Conservation (phyloP, 2,329 filamentous ascomycete genomes). For the Arthrocladium fulminans region DNA sequence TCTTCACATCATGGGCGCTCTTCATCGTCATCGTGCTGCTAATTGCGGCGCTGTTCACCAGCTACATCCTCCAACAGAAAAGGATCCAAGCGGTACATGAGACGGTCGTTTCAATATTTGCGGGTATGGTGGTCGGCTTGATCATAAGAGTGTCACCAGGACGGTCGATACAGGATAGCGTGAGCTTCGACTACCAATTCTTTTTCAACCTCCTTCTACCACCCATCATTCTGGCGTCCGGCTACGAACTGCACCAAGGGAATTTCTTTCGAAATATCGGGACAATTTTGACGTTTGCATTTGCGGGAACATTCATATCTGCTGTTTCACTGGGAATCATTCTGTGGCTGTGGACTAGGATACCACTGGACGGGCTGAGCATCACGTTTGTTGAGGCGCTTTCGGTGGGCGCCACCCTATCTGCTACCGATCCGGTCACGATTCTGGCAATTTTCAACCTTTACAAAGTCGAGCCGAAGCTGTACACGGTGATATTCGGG, state of each 20-base stretch:
- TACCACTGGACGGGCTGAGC: constrained; percentile 74
- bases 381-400: constrained; percentile 94
- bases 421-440: constrained; percentile 93
- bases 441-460: constrained; percentile 98
- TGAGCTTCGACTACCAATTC: constrained; percentile 98
- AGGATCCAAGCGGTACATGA: constrained; percentile 97
- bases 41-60: constrained; percentile 89
- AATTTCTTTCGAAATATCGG: constrained; percentile 99
- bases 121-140: constrained; percentile 90
- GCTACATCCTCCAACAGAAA: constrained; percentile 91
- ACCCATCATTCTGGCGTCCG: constrained; percentile 92
- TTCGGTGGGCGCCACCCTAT: constrained; percentile 89
- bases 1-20: constrained; percentile 90
- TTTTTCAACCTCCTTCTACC: constrained; percentile 99
- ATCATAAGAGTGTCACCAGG: constrained; percentile 73
- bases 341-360: constrained; percentile 77
- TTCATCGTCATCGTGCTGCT: constrained; percentile 94
- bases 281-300: constrained; percentile 93
- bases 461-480: constrained; percentile 97
- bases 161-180: constrained; percentile 75
- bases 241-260: constrained; percentile 93
- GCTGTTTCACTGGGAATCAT: constrained; percentile 88
- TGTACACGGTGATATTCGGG: constrained; percentile 98
- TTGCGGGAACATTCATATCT: constrained; percentile 93
- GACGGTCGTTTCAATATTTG: constrained; percentile 96